Evolutionary conservation across 2,329 filamentous ascomycete species (phyloP), one percentile per base, ranked within the genome.

Genomic region (Amauroascus verrucosus): DNA sequence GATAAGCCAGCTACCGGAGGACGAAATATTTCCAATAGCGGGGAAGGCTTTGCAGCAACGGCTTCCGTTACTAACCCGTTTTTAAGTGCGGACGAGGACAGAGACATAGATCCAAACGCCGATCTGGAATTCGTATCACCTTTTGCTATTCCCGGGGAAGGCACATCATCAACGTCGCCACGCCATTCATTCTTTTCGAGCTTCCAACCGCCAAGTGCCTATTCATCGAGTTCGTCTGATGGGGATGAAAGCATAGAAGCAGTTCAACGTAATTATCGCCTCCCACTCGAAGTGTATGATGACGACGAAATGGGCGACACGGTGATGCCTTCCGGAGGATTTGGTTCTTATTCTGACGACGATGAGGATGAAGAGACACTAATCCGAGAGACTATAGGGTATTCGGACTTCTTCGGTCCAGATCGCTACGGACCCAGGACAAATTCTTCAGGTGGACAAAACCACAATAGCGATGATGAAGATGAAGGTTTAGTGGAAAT

Each of bases 371-470:
- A 79, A 11, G 77, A 80, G 4, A 77, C 69, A 22, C 67, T 72
- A 35, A 70, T 80, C 26, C 80, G 82, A 38, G 81, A 85, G 57
- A 82, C 83, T 61, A 80, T 85, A 69, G 83, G 82, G 13, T 83
- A 85, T 54, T 85, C 85, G 60, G 81, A 80, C 58, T 80, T 85
- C 70, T 78, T 81, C 9, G 81, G 61, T 1, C 57, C 64, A 22
- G 49, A 48, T 7, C 45, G 46, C 14, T 57, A 55, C 44, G 28
- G 26, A 14, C 30, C 44, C 22, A 24, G 37, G 13, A 30, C 43
- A 22, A 38, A 30, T 11, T 18, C 20, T 20, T 46, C n/a, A 33
- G n/a, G 14, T 26, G 32, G 24, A 8, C 51, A 40, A n/a, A 68
- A 71, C 33, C 70, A 74, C 57, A 69, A 68, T 55, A 72, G 70